Evolutionary conservation across 2,329 filamentous ascomycete genomes (phyloP).

Genomic region (Sclerotinia sclerotiorum): DNA sequence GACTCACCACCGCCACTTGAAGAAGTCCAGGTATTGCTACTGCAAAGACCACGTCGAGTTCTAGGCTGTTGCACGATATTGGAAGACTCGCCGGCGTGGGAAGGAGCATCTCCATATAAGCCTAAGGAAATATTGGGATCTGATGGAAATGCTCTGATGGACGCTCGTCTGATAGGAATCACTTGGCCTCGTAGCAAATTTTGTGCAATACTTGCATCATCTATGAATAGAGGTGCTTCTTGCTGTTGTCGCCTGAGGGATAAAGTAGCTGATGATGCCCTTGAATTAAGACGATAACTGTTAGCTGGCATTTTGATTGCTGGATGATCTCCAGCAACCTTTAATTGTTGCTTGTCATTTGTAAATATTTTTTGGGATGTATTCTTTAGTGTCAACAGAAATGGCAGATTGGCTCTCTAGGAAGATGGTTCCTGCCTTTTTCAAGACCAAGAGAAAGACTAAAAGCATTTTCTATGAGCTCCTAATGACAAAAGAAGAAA

Average conservation of each 20-base stretch:
- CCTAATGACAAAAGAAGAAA: slow-evolving; percentile 13
- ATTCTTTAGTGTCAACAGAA: not conserved
- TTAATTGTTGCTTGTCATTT: slow-evolving; percentile 2
- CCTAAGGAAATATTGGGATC: slow-evolving; percentile 16
- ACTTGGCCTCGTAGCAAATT: slow-evolving; percentile 31
- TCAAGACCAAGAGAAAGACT: not conserved
- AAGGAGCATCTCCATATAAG: slow-evolving; percentile 6
- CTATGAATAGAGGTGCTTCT: slow-evolving; percentile 23
- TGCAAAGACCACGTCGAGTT: slow-evolving; percentile 26
- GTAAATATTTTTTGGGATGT: not conserved
- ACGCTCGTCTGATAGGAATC: slow-evolving; percentile 29
- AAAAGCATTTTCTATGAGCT: not conserved
- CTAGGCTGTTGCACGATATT: not conserved
- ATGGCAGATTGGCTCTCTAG: not conserved
- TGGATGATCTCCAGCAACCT: slow-evolving; percentile 16
- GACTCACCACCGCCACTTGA: slow-evolving; percentile 51
- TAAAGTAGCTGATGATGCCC: slow-evolving; percentile 36
- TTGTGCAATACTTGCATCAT: slow-evolving; percentile 35
- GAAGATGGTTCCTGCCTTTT: not conserved
- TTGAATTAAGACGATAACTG: slow-evolving; percentile 31
- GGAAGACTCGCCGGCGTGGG: not conserved
- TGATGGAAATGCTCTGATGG: slow-evolving; percentile 24
- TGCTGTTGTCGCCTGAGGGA: slow-evolving; percentile 28
- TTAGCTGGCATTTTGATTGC: slow-evolving; percentile 38
- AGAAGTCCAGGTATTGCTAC: slow-evolving; percentile 58